Base-by-base conservation (phyloP, 169 alveolate species). In the Plasmodium relictum region DNA sequence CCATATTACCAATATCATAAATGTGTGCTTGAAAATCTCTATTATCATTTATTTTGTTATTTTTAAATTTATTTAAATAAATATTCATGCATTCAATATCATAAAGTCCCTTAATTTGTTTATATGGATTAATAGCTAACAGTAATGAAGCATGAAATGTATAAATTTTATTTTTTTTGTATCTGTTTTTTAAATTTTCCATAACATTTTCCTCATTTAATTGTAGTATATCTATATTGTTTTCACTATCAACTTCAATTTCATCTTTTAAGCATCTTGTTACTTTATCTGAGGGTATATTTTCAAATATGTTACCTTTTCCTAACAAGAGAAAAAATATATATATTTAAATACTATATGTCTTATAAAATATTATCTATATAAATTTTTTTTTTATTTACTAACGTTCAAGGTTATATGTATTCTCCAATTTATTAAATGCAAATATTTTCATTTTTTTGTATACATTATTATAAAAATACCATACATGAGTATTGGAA, bases 121-220 rank as follows among this genome's bases (percentile, higher is more conserved):
- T 93, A 65, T 94, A 95, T 37, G 97, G 97, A 50, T 95, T 95
- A 31, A 95, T 89, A 56, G 93, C 97, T 66, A 95, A 89, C 59
- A 95, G 66, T 22, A 95, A 56, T 76, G 95, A 94, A 10, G 96
- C 97, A 42, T 95, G 97, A 62, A 95, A 95, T 1, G 97, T 93
- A 72, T 94, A 92, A 12, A 85, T 80, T 62, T 88, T 73, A 48
- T 92, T 90, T 86, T 72, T 89, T 59, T 62, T 68, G 66, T 85
- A 92, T 44, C 95, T 31, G n/a, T 88, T 83, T 54, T 74, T 58
- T 73, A 92, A 68, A 54, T 80, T 80, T 24, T 66, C 73, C 20
- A 80, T 8, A 24, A 80, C 90, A 42, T 80, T 80, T 22, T 24
- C 73, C 14, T 80, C 90, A 56, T 68, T 80, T 44, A 80, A 22